Evolutionary conservation across 2,329 filamentous ascomycete genomes (phyloP), one percentile per base, ranked within the genome.

Genomic region (Beauveria sp.): DNA sequence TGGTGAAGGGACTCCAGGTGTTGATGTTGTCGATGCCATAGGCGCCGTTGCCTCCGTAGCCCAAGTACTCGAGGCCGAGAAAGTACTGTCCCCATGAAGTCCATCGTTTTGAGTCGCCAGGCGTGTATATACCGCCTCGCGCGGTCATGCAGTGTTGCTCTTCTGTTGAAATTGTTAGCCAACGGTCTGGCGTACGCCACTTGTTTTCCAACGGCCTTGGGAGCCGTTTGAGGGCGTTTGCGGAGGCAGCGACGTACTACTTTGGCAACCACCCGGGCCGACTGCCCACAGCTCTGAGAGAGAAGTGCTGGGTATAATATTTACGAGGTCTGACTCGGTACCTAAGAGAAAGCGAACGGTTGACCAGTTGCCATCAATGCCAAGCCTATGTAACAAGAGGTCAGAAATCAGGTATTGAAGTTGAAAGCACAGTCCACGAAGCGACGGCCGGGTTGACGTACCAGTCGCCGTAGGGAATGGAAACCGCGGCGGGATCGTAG

Each of bases 221-320:
- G 20, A 22, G 18, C n/a, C 1, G n/a, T 22, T 26, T 5, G 16
- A 42, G 10, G 45, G 12, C 24, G 43, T 16, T 46, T 22, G 26
- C 24, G n/a, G 16, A n/a, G 24, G 20, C 12, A 22, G 40, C 42
- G 30, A 75, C 78, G 67, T 77, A 81, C 81, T 76, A 47, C 72
- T 67, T 65, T 71, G 64, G 65, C 85, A 88, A 61, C 84, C 86
- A 62, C 79, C 77, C 1, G 80, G 75, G 58, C 86, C 79, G 45
- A 91, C 76, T 3, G 85, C 81, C 87, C 88, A 91, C 49, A 87
- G 85, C 71, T 91, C 87, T 42, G 89, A 89, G 47, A 86, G 79
- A 14, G 82, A 80, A 6, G 88, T 91, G 68, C 86, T 90, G 57
- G 87, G 79, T 14, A 79, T 69, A 38, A 79, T 71, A 65, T 76